Base-by-base conservation (phyloP, 352 stramenopile genomes). In the Phytophthora podocarpi region DNA sequence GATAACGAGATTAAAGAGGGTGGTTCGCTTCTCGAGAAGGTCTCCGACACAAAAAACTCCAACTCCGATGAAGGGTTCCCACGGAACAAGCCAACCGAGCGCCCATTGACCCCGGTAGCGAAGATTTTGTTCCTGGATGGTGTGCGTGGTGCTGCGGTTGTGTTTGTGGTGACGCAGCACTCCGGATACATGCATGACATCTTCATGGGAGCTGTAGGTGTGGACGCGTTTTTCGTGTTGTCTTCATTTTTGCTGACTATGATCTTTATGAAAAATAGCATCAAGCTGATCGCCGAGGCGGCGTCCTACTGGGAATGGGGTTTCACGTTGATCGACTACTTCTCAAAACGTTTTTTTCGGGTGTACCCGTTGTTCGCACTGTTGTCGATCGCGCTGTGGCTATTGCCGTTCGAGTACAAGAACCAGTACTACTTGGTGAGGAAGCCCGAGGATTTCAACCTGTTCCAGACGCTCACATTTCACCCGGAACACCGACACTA, bases 251-350 rank as follows among this genome's bases (percentile, higher is more conserved):
- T 59, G 28, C 12, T 59, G 39, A 59, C 51, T 15, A 51, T 50
- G 51, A 43, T 59, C 32, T 59, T 59, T n/a, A 59, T 59, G 51
- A 59, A 59, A 39, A 59, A 59, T 18, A 59, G 51, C 39, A 59
- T 50, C 51, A 59, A 55, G 32, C 9, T 55, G 31, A 21, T 42
- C 2, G 46, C 46, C 5, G 31, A 55, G 31, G 21, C 8, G 11
- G 46, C 46, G 2, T 43, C 31, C 3, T 55, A 55, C n/a, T 21
- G 46, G 7, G 45, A 43, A 16, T 55, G 46, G 46, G 21, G 20
- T 1, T 24, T 18, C 18, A 32, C 45, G 10, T 5, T 52, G 30
- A 10, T 26, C 20, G 45, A 37, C 26, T 50, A 36, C 5, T 47
- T 47, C 27, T 37, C 27, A 1, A 50, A 50, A 26, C 45, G 45